Evolutionary conservation across 805 yeast species (phyloP), one percentile per base, ranked within the genome.

Genomic region (Wickerhamiella cacticola): DNA sequence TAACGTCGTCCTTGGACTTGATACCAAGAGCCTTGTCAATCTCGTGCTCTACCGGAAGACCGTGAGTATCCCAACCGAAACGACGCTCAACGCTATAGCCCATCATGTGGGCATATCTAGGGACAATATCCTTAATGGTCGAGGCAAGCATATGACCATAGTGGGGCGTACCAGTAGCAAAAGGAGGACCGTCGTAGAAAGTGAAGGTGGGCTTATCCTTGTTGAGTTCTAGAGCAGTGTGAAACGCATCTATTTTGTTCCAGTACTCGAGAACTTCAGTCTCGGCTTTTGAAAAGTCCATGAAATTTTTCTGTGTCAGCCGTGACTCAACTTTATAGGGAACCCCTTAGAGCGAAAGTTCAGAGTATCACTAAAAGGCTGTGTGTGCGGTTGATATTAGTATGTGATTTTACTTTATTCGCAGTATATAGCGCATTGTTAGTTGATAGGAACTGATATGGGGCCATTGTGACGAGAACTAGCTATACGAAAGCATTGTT

Each of bases 41-140:
- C 67, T 89, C 96, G 66, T 92, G 96, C 71, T 92, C 99, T 50
- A 92, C 86, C 44, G 99, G 99, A 55, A 92, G 78, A 50, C 99
- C 99, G 66, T 92, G 99, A 49, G 99, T 92, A 68, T 92, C 99
- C 99, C 99, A 92, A 53, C 99, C 99, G 56, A 92, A 92, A 60
- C 97, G 78, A 70, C 99, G 84, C 68, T 85, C 96, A 38, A 92
- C 98, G 59, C 82, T 85, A 66, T 78, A 81, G 18, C 98, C 98
- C 58, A 83, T 89, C 98, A 92, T 89, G 54, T 94, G 83, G 51
- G 97, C 97, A 63, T 86, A 92, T 63, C 99, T 78, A 49, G 98
- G 98, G 48, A 92, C 89, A 56, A 92, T 85, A 69, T 92, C 99
- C 62, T 89, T 92, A 60, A 88, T 85, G 50, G 99, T 92, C 34